Percentiles rank a stretch among this genome's conserved stretches.
Evolutionary conservation across 768 basidiomycete species (phyloP).

Genomic region (Tylopilus intermedius): DNA sequence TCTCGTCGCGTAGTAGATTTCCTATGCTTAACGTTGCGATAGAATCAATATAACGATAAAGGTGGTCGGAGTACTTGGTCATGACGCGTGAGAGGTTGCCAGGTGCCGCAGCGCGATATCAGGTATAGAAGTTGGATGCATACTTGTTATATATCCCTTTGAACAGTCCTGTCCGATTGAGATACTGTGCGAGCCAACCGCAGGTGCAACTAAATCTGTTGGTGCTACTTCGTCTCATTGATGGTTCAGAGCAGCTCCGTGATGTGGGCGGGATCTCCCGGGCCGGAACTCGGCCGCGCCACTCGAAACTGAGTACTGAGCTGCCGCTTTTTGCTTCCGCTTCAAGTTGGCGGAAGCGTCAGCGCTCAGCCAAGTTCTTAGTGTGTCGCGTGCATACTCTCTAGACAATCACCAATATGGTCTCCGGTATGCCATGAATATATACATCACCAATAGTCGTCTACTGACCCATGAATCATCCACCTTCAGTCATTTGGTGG

Average conservation of each 20-base stretch:
- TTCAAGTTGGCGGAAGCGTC: too few relatives aligned
- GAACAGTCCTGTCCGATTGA: neutral
- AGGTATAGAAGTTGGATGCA: conserved; percentile 10
- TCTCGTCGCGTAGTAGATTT: conserved; percentile 7
- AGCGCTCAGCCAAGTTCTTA: too few relatives aligned
- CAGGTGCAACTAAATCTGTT: neutral
- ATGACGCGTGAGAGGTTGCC: neutral
- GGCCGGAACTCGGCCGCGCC: neutral
- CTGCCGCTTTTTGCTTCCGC: neutral
- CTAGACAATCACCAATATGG: conserved; percentile 5
- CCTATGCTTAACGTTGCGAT: conserved; percentile 11
- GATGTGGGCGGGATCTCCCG: neutral
- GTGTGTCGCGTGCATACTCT: neutral
- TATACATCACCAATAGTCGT: neutral
- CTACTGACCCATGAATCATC: neutral
- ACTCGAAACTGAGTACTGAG: neutral
- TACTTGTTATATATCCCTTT: conserved; percentile 1
- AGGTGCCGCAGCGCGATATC: conserved; percentile 3
- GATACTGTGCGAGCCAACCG: neutral
- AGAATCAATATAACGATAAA: conserved; percentile 24
- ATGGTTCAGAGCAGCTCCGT: too few relatives aligned
- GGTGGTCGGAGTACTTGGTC: neutral
- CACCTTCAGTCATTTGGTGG: conserved; percentile 22
- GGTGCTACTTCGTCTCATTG: neutral
- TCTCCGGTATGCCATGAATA: conserved; percentile 11